Evolutionary conservation across 169 alveolate genomes (phyloP).

Genomic region (Theileria equi): DNA sequence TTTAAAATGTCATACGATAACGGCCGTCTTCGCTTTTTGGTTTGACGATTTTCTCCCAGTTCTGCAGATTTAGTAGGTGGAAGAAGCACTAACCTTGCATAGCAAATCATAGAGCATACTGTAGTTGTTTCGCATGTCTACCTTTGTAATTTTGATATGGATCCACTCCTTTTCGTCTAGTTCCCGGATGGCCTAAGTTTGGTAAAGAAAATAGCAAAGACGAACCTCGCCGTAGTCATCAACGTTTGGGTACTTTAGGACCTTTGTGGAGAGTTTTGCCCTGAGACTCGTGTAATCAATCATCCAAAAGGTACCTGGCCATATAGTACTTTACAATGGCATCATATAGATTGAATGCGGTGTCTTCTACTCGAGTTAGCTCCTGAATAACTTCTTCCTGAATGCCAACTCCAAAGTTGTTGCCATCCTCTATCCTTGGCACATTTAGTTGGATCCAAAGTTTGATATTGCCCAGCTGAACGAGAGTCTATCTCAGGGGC

Average conservation of each 20-base stretch:
- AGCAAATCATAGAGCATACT: constrained; percentile 85
- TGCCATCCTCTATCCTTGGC: constrained; percentile 88
- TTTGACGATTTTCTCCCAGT: constrained; percentile 84
- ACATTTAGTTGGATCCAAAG: constrained; percentile 86
- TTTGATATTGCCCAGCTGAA: constrained; percentile 77
- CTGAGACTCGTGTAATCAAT: constrained; percentile 24
- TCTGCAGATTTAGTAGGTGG: constrained; percentile 25
- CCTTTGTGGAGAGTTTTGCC: constrained; percentile 84
- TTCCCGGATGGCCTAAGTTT: constrained; percentile 75
- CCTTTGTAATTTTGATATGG: constrained; percentile 79
- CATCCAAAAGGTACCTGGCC: constrained; percentile 59
- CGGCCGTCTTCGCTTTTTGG: constrained; percentile 81
- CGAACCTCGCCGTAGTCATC: constrained; percentile 78
- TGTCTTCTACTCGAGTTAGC: constrained; percentile 84
- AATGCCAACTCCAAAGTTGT: constrained; percentile 87
- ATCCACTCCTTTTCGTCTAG: constrained; percentile 87
- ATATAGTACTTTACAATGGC: constrained; percentile 81
- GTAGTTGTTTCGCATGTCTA: constrained; percentile 86
- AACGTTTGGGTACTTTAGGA: constrained; percentile 82
- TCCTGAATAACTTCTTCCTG: constrained; percentile 89
- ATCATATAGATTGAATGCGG: constrained; percentile 82
- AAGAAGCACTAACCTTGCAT: constrained; percentile 66
- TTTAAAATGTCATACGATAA: constrained; percentile 75
- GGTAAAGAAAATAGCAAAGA: not conserved
- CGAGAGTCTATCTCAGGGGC: not conserved